phyloP scores from a whole-genome alignment of 352 stramenopile species.

The Peronospora destructor region DNA sequence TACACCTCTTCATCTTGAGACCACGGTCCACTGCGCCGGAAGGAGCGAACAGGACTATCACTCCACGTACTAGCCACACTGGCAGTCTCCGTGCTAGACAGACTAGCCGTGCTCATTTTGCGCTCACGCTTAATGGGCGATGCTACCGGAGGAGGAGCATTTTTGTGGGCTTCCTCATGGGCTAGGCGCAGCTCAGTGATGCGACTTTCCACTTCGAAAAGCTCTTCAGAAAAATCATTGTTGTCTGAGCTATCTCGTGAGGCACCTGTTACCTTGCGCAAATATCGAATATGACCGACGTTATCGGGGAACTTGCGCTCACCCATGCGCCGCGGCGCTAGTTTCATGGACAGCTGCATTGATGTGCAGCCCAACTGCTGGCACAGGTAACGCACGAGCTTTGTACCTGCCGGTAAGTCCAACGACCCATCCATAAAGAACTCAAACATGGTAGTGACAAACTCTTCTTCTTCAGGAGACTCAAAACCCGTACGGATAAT shows the following conservation, averaged over 20 bases:
- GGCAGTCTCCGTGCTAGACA: slow-evolving; percentile 21
- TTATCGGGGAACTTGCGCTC: slow-evolving; percentile 56
- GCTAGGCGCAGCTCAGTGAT: slow-evolving; percentile 43
- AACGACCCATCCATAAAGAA: slow-evolving; percentile 56
- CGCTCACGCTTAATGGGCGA: slow-evolving; percentile 25
- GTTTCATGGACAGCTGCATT: slow-evolving; percentile 65
- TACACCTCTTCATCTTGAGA: slow-evolving; percentile 66
- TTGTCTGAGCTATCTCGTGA: slow-evolving; percentile 16
- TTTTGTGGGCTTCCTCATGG: slow-evolving; percentile 36
- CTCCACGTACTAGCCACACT: slow-evolving; percentile 21
- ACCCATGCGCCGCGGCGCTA: slow-evolving; percentile 42
- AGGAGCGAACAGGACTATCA: slow-evolving; percentile 23
- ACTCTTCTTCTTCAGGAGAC: slow-evolving; percentile 52
- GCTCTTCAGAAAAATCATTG: slow-evolving; percentile 35
- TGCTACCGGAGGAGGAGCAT: slow-evolving; percentile 1
- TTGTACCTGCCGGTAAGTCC: slow-evolving; percentile 45
- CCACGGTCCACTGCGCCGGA: slow-evolving; percentile 57
- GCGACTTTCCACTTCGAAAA: slow-evolving; percentile 45
- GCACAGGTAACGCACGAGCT: slow-evolving; percentile 51
- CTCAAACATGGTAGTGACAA: slow-evolving; percentile 50
- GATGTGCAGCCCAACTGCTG: slow-evolving; percentile 44
- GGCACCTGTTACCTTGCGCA: slow-evolving; percentile 24
- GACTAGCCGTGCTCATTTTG: slow-evolving; percentile 23
- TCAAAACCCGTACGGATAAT: slow-evolving; percentile 77
- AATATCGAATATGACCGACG: slow-evolving; percentile 48